phyloP scores from a whole-genome alignment of 768 basidiomycete genomes.

The Russula vinacea region DNA sequence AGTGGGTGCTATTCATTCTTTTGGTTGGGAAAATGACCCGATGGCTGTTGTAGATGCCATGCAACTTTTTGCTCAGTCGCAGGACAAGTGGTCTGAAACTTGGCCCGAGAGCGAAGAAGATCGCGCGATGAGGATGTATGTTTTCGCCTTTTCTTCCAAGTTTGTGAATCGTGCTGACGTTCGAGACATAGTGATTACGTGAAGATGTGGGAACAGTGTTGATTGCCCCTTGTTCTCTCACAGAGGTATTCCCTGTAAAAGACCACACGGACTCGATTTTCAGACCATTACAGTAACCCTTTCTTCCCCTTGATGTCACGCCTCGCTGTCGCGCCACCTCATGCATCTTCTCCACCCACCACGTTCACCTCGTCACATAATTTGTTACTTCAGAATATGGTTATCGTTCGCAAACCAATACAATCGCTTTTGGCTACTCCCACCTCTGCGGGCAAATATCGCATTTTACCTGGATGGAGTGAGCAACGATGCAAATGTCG shows the following conservation, averaged over 20 bases:
- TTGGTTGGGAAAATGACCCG: not conserved
- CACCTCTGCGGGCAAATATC: not conserved
- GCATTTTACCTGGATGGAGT: not conserved
- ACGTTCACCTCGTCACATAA: not conserved
- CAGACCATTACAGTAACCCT: not conserved
- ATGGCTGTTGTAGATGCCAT: conserved; percentile 51
- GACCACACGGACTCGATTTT: not conserved
- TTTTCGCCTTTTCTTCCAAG: not conserved
- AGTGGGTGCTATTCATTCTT: conserved; percentile 29
- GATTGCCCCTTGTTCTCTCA: not conserved
- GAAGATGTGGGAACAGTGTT: conserved; percentile 30
- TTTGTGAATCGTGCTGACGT: not conserved
- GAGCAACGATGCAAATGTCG: not conserved
- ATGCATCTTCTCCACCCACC: not conserved
- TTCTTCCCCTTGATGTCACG: not conserved
- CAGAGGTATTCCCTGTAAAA: not conserved
- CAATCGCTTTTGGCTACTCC: not conserved
- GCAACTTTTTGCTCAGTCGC: conserved; percentile 58
- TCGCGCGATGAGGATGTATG: conserved; percentile 69
- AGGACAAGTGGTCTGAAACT: conserved; percentile 64
- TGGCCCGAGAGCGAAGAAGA: conserved; percentile 67
- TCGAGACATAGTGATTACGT: conserved; percentile 25
- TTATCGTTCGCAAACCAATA: not conserved
- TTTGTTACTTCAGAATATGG: conserved; percentile 1
- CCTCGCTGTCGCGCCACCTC: not conserved